Evolutionary conservation across 345 rosid species (phyloP).

Genomic region (Populus simonii): DNA sequence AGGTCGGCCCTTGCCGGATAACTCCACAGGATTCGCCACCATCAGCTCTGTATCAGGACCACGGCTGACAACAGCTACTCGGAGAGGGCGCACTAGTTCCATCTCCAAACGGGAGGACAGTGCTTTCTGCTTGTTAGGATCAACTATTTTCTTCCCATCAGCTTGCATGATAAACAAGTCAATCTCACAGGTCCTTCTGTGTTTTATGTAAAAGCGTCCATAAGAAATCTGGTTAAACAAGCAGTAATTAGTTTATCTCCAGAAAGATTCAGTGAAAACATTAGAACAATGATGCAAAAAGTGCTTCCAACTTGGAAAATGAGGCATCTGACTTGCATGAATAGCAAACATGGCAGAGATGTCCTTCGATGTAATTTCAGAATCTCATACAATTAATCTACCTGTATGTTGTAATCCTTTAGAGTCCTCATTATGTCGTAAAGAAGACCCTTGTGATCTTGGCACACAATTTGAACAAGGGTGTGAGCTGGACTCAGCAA

Average conservation of each 20-base stretch:
- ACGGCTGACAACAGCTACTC: conserved; percentile 68
- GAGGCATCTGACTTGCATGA: background rate
- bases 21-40: conserved; percentile 88
- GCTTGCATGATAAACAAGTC: conserved; percentile 84
- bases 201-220: conserved; percentile 69
- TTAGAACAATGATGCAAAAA: background rate
- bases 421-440: conserved; percentile 92
- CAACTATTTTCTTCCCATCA: conserved; percentile 86
- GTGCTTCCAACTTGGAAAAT: background rate
- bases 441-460: conserved; percentile 87
- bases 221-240: conserved; percentile 63
- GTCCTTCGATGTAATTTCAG: background rate
- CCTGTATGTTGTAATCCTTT: conserved; percentile 94
- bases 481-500: conserved; percentile 79
- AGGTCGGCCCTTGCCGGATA: conserved; percentile 94
- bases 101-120: conserved; percentile 56
- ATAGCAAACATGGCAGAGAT: background rate
- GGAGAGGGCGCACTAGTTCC: conserved; percentile 75
- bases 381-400: conserved; percentile 20
- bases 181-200: conserved; percentile 62
- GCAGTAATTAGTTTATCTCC: background rate
- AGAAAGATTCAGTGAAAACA: background rate
- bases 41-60: conserved; percentile 93
- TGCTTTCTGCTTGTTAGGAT: conserved; percentile 70
- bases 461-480: conserved; percentile 77